Conservation (phyloP, 306 rosid species). For the Pyrus pyrifolia region DNA sequence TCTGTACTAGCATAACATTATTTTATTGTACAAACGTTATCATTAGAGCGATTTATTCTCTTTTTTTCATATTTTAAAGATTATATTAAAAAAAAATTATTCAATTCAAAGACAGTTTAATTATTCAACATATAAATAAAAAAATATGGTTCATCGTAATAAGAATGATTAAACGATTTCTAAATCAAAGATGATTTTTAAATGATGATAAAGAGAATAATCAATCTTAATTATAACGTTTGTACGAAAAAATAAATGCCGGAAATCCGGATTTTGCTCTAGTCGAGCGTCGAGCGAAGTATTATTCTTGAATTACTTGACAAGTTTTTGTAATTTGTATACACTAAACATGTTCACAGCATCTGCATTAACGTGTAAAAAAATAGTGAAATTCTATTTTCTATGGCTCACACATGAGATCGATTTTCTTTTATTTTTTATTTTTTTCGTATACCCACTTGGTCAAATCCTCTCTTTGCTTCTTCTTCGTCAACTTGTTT, state of each 20-base stretch:
- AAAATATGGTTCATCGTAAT: background rate
- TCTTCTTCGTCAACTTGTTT: background rate
- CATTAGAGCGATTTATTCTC: background rate
- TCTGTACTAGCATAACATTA: background rate
- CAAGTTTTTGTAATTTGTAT: background rate
- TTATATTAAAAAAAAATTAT: no score
- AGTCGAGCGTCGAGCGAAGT: no score
- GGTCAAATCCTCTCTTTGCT: background rate
- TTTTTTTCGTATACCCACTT: slow-evolving; percentile 7
- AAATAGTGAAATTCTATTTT: slow-evolving; percentile 3
- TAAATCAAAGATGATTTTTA: no score
- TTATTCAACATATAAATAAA: background rate
- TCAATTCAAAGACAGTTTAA: background rate
- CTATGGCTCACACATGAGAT: slow-evolving; percentile 11
- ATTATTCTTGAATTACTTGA: no score
- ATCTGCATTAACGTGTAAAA: slow-evolving; percentile 19
- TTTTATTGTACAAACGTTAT: background rate
- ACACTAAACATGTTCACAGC: background rate
- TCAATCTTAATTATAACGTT: no score
- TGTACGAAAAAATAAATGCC: no score
- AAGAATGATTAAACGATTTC: no score
- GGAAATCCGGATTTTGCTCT: background rate
- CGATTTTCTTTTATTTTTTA: background rate
- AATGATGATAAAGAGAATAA: no score
- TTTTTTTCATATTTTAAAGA: background rate